Evolutionary conservation across 768 basidiomycete genomes (phyloP), one percentile per base, ranked within the genome.

Genomic region (Boletales sp.): DNA sequence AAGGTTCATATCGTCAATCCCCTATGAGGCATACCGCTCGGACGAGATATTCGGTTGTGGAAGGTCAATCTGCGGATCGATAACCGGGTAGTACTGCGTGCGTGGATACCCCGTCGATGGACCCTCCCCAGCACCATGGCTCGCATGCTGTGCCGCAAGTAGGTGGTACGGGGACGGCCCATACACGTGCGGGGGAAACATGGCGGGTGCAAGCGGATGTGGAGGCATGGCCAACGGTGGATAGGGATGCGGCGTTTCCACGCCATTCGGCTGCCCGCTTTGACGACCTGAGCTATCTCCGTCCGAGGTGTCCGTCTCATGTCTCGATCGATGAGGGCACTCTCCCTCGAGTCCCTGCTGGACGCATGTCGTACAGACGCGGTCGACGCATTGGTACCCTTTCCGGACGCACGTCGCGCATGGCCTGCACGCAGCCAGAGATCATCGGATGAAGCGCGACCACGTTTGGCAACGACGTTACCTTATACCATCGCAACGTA

Each of bases 401-500:
- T 80, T 80, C 35, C 76, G 74, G 50, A 63, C 60, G 60, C 80
- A 82, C 17, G 75, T 69, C 18, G 67, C 51, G 57, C 80, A 82
- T 43, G 80, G 80, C 56, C 80, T 80, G 51, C 39, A 47, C 48
- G 49, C 41, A 52, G 50, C 43, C 24, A 43, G 32, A 45, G 21
- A 42, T 55, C 8, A 41, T 50, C 37, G 32, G 42, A 51, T 37
- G 27, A 30, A 51, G 50, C 32, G 40, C 32, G 34, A 43, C 43
- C 15, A 31, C n/a, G 40, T 11, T 43, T 37, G 48, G 40, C 47
- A 47, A 12, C 45, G 32, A 51, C 55, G 60, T 56, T 62, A 81
- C 81, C 80, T 74, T 50, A 71, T 65, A 14, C 82, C 82, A 57
- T 81, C 78, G 61, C 83, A 84, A 5, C 80, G 75, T 51, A 80